A percentile compares a stretch with the other conserved stretches of the same genome.
Evolutionary conservation across 257 asterid genomes (phyloP).

Genomic region (Haberlea rhodopensis): DNA sequence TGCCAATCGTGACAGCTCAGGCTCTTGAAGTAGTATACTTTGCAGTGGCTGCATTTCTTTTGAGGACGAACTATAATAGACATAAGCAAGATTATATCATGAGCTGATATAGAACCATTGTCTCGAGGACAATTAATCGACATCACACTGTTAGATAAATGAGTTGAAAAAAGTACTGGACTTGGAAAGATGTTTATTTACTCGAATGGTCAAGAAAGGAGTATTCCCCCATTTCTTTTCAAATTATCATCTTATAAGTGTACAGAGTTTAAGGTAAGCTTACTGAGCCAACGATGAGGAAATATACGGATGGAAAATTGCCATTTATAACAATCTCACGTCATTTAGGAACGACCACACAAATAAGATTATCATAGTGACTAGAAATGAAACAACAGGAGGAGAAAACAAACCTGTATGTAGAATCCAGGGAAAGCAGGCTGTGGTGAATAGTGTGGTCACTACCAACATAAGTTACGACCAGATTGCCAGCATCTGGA

Average conservation of each 20-base stretch:
- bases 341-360: background rate
- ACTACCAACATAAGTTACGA: slow-evolving; percentile 63
- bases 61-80: slow-evolving; percentile 33
- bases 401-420: slow-evolving; percentile 41
- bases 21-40: slow-evolving; percentile 74
- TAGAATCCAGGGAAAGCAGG: slow-evolving; percentile 59
- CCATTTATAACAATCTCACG: background rate
- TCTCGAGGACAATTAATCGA: background rate
- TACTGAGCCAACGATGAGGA: too few relatives aligned
- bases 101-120: background rate
- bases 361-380: background rate
- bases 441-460: slow-evolving; percentile 67
- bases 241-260: background rate
- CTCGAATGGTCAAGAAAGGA: background rate
- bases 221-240: background rate
- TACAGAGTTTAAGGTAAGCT: background rate
- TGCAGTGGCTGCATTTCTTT: slow-evolving; percentile 45
- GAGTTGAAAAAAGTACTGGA: background rate
- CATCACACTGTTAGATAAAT: background rate
- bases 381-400: slow-evolving; percentile 1
- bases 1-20: slow-evolving; percentile 70
- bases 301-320: too few relatives aligned
- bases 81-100: background rate
- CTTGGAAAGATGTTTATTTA: background rate
- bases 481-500: slow-evolving; percentile 90